phyloP scores from a whole-genome alignment of 352 stramenopile species.

The Phytophthora kernoviae region DNA sequence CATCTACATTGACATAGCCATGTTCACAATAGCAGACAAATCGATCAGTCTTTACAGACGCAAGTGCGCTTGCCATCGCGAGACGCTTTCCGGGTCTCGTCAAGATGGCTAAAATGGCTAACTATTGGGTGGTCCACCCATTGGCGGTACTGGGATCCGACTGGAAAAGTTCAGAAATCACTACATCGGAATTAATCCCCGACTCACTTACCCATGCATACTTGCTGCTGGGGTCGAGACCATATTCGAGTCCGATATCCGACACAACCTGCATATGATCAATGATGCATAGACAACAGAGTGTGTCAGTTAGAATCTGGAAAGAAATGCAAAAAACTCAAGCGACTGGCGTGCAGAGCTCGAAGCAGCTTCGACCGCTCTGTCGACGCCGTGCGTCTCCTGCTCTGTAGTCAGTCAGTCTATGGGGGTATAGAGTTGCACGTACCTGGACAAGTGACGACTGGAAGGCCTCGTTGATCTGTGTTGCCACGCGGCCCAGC shows the following conservation, averaged over 20 bases:
- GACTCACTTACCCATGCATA: constrained; percentile 32
- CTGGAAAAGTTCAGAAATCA: constrained; percentile 30
- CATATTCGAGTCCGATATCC: constrained; percentile 43
- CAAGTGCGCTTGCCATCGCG: constrained; percentile 2
- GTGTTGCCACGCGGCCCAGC: constrained; percentile 32
- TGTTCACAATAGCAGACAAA: constrained; percentile 42
- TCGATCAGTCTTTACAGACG: constrained; percentile 24
- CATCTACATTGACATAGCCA: constrained; percentile 54
- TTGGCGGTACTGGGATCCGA: constrained; percentile 19
- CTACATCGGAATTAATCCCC: not conserved
- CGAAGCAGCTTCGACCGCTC: not conserved
- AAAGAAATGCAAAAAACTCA: constrained; percentile 4
- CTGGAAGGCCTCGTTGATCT: constrained; percentile 47
- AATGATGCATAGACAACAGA: constrained; percentile 16
- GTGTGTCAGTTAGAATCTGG: constrained; percentile 19
- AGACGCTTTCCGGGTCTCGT: constrained; percentile 8
- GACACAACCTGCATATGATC: constrained; percentile 35
- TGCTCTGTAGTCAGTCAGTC: not conserved
- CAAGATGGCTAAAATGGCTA: constrained; percentile 37
- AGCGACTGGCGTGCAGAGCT: constrained; percentile 1
- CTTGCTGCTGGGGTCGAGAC: constrained; percentile 32
- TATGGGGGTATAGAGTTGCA: not conserved
- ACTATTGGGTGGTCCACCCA: constrained; percentile 35
- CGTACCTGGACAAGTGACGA: constrained; percentile 40
- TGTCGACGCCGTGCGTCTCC: not conserved